A percentile compares a stretch with the other conserved stretches of the same genome.
Evolutionary conservation across 805 yeast species (phyloP).

Genomic region (Wickerhamiella qilinensis): DNA sequence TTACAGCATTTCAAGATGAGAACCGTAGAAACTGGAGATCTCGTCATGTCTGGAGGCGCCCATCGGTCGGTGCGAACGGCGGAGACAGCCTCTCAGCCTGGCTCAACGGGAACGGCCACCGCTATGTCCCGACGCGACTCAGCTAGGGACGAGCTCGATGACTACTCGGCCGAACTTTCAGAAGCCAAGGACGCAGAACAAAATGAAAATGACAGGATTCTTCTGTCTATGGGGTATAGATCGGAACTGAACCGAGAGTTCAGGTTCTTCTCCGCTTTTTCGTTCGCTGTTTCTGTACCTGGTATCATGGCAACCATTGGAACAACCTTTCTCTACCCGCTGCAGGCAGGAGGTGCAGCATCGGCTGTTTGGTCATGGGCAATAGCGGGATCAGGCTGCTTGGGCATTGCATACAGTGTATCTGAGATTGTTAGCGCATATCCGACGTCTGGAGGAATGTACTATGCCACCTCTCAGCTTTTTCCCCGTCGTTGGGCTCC

Average conservation of each 20-base stretch:
- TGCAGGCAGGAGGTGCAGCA: constrained; percentile 41
- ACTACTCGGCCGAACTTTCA: constrained; percentile 1
- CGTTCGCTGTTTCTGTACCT: constrained; percentile 48
- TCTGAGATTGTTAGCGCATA: constrained; percentile 51
- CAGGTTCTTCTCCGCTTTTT: constrained; percentile 41
- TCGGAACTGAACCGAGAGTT: constrained; percentile 45
- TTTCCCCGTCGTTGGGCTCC: constrained; percentile 29
- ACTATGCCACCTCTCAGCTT: constrained; percentile 31
- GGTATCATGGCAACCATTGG: constrained; percentile 50
- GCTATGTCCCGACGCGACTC: too few relatives aligned
- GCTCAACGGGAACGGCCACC: too few relatives aligned
- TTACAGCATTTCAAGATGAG: too few relatives aligned
- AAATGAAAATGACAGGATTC: constrained; percentile 23
- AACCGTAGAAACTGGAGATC: too few relatives aligned
- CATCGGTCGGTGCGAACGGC: too few relatives aligned
- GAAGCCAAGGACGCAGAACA: constrained; percentile 16
- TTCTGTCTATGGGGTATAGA: constrained; percentile 37
- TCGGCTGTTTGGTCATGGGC: constrained; percentile 50
- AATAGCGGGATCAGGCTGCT: constrained; percentile 35
- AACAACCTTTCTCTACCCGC: constrained; percentile 34
- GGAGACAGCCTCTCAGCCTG: too few relatives aligned
- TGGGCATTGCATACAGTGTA: constrained; percentile 42
- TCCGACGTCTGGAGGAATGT: constrained; percentile 65
- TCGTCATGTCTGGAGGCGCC: too few relatives aligned
- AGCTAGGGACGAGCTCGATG: too few relatives aligned